These are phyloP conservation scores for Dothistroma pini DNA, from an alignment of 2,329 filamentous ascomycete genomes.

Conservation along the genomic window DNA sequence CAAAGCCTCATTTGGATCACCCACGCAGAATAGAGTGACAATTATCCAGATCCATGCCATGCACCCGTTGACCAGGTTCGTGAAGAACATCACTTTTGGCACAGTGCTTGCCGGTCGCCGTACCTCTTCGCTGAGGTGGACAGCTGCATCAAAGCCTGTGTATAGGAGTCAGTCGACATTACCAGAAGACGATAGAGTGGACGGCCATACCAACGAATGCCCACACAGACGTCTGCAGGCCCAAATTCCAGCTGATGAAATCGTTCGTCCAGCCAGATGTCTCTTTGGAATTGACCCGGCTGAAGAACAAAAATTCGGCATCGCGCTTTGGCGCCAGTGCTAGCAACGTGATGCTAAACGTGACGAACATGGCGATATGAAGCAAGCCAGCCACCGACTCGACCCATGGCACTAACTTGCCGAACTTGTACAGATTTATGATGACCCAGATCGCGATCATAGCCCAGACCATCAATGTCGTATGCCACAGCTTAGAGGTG, in stretches of 20 bases:
- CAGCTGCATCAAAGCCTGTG: conserved; percentile 21
- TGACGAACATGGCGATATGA: conserved; percentile 25
- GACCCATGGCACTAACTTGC: conserved; percentile 32
- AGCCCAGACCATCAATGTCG: conserved; percentile 39
- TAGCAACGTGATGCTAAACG: conserved; percentile 23
- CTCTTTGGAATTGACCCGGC: conserved; percentile 12
- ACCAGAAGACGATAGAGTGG: not conserved
- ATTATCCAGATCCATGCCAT: conserved; percentile 25
- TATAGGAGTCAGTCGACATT: conserved; percentile 3
- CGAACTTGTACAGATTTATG: conserved; percentile 32
- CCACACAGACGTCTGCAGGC: conserved; percentile 23
- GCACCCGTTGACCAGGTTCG: conserved; percentile 22
- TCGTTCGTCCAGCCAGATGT: conserved; percentile 25
- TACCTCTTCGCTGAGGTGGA: conserved; percentile 24
- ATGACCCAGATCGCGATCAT: conserved; percentile 36
- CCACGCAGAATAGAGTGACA: conserved; percentile 23
- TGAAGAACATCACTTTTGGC: conserved; percentile 25
- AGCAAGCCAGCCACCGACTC: conserved; percentile 23
- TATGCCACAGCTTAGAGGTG: conserved; percentile 37
- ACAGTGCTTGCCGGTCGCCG: conserved; percentile 21
- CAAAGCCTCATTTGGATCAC: conserved; percentile 20
- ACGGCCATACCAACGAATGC: conserved; percentile 22
- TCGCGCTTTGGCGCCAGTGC: conserved; percentile 19
- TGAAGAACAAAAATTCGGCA: conserved; percentile 24
- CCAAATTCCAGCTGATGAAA: conserved; percentile 27